Conservation (phyloP, 1,284 basidiomycete species). For the Trametes sp. region DNA sequence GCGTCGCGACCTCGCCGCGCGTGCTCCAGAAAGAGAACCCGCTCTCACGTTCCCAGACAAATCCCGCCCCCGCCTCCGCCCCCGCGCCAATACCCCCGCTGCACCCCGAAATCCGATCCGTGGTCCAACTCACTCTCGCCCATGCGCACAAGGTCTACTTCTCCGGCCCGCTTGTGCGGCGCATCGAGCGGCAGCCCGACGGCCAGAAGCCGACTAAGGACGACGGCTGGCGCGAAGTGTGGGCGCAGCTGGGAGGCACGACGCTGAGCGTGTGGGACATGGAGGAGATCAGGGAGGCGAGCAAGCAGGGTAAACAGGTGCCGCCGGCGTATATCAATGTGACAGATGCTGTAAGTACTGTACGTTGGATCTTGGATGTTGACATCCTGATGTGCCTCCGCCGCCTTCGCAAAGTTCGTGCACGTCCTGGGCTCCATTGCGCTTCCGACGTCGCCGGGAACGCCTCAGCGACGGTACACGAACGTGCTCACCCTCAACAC, state of each 20-base stretch:
- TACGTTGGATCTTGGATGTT: background rate
- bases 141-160: slow-evolving; percentile 84
- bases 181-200: slow-evolving; percentile 78
- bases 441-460: slow-evolving; percentile 55
- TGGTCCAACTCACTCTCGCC: slow-evolving; percentile 70
- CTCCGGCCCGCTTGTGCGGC: slow-evolving; percentile 79
- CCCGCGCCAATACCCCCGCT: slow-evolving; percentile 48
- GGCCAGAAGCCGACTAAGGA: slow-evolving; percentile 76
- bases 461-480: slow-evolving; percentile 64
- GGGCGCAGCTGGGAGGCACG: slow-evolving; percentile 93
- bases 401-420: slow-evolving; percentile 57
- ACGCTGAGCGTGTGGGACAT: slow-evolving; percentile 94
- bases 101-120: slow-evolving; percentile 82
- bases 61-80: slow-evolving; percentile 30
- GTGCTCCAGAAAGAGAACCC: slow-evolving; percentile 16
- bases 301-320: slow-evolving; percentile 79
- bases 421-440: slow-evolving; percentile 80
- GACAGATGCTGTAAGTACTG: slow-evolving; percentile 78
- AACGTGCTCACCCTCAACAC: slow-evolving; percentile 95
- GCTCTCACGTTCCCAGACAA: slow-evolving; percentile 17
- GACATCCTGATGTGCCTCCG: slow-evolving; percentile 12
- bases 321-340: slow-evolving; percentile 88
- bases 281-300: slow-evolving; percentile 83
- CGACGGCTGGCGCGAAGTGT: slow-evolving; percentile 91
- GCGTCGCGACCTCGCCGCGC: background rate